A percentile compares a stretch with the other conserved stretches of the same genome.
phyloP scores from a whole-genome alignment of 768 basidiomycete genomes.

The Mycena epipterygia region DNA sequence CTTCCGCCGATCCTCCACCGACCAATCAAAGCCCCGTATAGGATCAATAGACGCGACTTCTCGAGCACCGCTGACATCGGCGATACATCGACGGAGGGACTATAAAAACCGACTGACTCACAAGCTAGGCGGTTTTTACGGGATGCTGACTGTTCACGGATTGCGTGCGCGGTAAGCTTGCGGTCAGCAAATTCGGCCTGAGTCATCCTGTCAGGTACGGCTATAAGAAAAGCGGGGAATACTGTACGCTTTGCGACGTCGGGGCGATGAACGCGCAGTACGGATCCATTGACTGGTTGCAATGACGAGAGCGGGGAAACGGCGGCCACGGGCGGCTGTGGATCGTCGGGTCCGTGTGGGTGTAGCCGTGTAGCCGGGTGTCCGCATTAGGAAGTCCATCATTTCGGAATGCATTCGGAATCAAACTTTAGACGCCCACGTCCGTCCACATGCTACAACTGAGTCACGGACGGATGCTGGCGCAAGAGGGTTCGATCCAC shows the following conservation, averaged over 20 bases:
- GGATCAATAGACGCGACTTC: constrained; percentile 6
- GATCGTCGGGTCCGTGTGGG: too few species aligned
- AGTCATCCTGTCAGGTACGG: not conserved
- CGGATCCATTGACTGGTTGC: too few species aligned
- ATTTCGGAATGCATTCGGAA: too few species aligned
- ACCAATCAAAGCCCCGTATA: not conserved
- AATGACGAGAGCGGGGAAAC: too few species aligned
- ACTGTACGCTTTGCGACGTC: not conserved
- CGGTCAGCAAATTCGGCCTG: not conserved
- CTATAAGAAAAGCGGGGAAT: not conserved
- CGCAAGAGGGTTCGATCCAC: not conserved
- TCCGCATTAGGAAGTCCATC: too few species aligned
- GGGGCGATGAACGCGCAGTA: too few species aligned
- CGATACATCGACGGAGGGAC: not conserved
- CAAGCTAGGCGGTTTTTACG: not conserved
- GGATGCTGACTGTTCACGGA: not conserved
- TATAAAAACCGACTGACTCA: constrained; percentile 9
- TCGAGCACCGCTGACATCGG: constrained; percentile 21
- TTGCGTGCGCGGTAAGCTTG: not conserved
- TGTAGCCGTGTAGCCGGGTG: too few species aligned
- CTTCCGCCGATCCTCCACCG: constrained; percentile 1
- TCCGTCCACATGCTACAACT: too few species aligned
- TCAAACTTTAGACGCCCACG: too few species aligned
- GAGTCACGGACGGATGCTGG: not conserved
- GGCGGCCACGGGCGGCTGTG: too few species aligned